Evolutionary conservation across 2,329 filamentous ascomycete genomes (phyloP).

Genomic region (Fusarium buxicola): DNA sequence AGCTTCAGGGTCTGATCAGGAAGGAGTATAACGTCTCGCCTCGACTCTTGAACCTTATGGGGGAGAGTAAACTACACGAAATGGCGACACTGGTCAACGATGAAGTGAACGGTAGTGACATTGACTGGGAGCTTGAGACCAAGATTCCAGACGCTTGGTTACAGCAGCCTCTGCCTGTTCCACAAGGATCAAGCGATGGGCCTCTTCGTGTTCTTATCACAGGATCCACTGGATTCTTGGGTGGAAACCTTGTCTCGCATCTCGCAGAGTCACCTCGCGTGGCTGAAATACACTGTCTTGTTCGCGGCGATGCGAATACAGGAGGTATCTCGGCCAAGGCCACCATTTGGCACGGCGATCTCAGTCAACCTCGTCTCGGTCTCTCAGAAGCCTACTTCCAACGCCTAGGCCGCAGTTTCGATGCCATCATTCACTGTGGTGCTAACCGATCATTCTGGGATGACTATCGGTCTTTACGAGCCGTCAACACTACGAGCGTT

Average conservation of each 20-base stretch:
- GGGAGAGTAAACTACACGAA: slow-evolving; percentile 50
- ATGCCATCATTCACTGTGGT: slow-evolving; percentile 64
- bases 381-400: slow-evolving; percentile 48
- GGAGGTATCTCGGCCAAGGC: slow-evolving; percentile 45
- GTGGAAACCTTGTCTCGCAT: slow-evolving; percentile 48
- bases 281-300: slow-evolving; percentile 58
- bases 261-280: slow-evolving; percentile 51
- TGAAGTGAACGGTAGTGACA: background rate
- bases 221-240: slow-evolving; percentile 34
- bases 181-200: background rate
- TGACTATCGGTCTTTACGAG: slow-evolving; percentile 45
- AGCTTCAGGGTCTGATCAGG: background rate
- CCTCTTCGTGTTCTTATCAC: slow-evolving; percentile 25
- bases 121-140: slow-evolving; percentile 18
- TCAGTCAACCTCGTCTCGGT: slow-evolving; percentile 52
- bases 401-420: slow-evolving; percentile 47
- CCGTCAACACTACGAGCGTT: slow-evolving; percentile 48
- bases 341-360: slow-evolving; percentile 51
- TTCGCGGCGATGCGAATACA: slow-evolving; percentile 27
- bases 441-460: slow-evolving; percentile 52
- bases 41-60: slow-evolving; percentile 53
- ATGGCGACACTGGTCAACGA: slow-evolving; percentile 50
- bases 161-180: background rate
- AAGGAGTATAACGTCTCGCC: slow-evolving; percentile 47
- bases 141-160: background rate